A percentile compares a stretch with the other conserved stretches of the same genome.
phyloP scores from a whole-genome alignment of 805 yeast species.

The Ogataea nonfermentans region DNA sequence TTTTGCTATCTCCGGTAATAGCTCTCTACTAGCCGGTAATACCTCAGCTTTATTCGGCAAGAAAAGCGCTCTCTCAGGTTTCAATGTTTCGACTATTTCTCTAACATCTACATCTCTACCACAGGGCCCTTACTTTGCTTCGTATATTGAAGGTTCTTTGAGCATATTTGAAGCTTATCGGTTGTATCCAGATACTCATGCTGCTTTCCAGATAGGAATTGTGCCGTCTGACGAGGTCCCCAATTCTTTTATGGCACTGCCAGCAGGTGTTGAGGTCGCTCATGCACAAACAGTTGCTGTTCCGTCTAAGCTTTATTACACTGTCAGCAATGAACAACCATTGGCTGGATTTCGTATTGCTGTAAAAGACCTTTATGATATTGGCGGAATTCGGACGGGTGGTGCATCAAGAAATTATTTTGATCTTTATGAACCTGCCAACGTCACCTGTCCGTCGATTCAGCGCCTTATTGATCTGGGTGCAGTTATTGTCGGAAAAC shows the following conservation, averaged over 20 bases:
- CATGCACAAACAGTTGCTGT: slow-evolving; percentile 16
- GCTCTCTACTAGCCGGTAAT: neutral
- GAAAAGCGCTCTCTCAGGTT: slow-evolving; percentile 1
- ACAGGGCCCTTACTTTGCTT: slow-evolving; percentile 13
- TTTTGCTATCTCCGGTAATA: neutral
- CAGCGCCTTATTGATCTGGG: slow-evolving; percentile 15
- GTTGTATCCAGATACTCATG: slow-evolving; percentile 11
- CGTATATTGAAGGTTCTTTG: slow-evolving; percentile 10
- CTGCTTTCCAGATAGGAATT: slow-evolving; percentile 12
- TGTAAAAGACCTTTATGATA: slow-evolving; percentile 13
- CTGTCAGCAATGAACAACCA: slow-evolving; percentile 11
- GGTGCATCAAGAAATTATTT: slow-evolving; percentile 14
- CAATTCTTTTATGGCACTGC: slow-evolving; percentile 9
- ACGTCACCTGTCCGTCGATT: slow-evolving; percentile 12
- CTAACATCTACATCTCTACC: slow-evolving; percentile 2
- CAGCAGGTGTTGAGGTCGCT: slow-evolving; percentile 15
- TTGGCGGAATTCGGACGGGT: slow-evolving; percentile 12
- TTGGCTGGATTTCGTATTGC: slow-evolving; percentile 14
- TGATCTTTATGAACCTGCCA: slow-evolving; percentile 10
- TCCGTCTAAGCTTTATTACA: slow-evolving; percentile 13
- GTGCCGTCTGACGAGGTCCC: slow-evolving; percentile 11
- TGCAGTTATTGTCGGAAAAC: slow-evolving; percentile 13
- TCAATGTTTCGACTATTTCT: slow-evolving; percentile 5
- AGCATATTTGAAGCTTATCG: slow-evolving; percentile 12
- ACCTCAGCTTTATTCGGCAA: neutral